Conservation (phyloP, 345 rosid genomes). For the Microthlaspi erraticum region DNA sequence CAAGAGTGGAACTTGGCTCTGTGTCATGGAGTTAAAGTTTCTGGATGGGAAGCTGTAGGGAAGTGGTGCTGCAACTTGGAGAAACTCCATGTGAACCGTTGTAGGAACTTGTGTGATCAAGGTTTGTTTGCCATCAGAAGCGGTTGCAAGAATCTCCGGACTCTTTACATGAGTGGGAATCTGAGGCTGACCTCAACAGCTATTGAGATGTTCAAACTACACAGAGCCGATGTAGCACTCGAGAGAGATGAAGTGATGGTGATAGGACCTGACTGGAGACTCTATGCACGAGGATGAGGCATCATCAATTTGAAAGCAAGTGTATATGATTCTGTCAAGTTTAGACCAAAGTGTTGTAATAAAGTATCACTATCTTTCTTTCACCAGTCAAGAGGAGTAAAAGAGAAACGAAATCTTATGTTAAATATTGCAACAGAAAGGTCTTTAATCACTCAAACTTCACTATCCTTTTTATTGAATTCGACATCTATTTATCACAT, state of each 20-base stretch:
- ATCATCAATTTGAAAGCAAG: background rate
- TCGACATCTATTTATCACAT: slow-evolving; percentile 12
- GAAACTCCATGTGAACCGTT: slow-evolving; percentile 76
- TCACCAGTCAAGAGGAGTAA: background rate
- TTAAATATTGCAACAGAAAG: background rate
- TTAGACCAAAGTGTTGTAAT: slow-evolving; percentile 25
- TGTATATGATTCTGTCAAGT: background rate
- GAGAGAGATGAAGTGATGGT: slow-evolving; percentile 55
- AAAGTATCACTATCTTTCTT: background rate
- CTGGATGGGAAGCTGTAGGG: slow-evolving; percentile 71
- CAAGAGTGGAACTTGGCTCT: slow-evolving; percentile 74
- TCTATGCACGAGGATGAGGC: slow-evolving; percentile 21
- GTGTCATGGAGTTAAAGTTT: slow-evolving; percentile 61
- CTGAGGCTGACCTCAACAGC: slow-evolving; percentile 43
- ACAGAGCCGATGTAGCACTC: slow-evolving; percentile 53
- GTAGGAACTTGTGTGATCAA: slow-evolving; percentile 60
- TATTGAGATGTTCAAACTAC: slow-evolving; percentile 57
- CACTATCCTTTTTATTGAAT: slow-evolving; percentile 28
- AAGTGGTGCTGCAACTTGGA: slow-evolving; percentile 56
- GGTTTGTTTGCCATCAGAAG: slow-evolving; percentile 63
- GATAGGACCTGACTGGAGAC: slow-evolving; percentile 62
- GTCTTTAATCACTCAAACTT: slow-evolving; percentile 28
- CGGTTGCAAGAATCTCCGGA: slow-evolving; percentile 66
- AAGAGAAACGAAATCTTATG: slow-evolving; percentile 4
- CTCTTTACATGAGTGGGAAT: slow-evolving; percentile 54